These are phyloP conservation scores for Arctostaphylos glauca DNA, from an alignment of 148 eudicot genomes.

Conservation along the genomic window DNA sequence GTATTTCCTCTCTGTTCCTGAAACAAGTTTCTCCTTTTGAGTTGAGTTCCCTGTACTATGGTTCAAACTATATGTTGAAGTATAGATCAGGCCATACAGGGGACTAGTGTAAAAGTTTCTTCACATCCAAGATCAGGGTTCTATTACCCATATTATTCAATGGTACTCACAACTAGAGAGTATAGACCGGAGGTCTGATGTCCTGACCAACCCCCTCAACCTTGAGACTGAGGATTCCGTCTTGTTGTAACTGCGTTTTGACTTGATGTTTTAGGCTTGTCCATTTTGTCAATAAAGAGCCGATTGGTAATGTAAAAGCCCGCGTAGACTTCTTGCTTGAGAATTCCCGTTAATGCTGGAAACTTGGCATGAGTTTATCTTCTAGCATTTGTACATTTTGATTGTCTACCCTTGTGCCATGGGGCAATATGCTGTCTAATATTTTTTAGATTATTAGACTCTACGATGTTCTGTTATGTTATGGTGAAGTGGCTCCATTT, in stretches of 20 bases:
- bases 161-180: not conserved
- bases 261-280: not conserved
- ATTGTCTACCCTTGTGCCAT: not conserved
- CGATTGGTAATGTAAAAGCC: not conserved
- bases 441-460: not conserved
- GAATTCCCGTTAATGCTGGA: not conserved
- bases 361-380: not conserved
- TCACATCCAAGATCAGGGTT: not conserved
- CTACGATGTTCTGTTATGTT: not conserved
- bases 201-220: not conserved
- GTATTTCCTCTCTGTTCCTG: too few species aligned
- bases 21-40: too few species aligned
- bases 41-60: too few species aligned
- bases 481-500: not conserved
- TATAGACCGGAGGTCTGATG: not conserved
- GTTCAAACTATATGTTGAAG: too few species aligned
- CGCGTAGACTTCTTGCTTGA: not conserved
- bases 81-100: not conserved
- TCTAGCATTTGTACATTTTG: not conserved
- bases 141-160: not conserved
- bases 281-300: not conserved
- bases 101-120: not conserved
- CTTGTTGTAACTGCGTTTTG: not conserved
- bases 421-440: not conserved
- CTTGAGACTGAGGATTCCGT: not conserved